Evolutionary conservation across 495 filamentous ascomycete species (phyloP), one percentile per base, ranked within the genome.

Genomic region (Aspergillus steynii): DNA sequence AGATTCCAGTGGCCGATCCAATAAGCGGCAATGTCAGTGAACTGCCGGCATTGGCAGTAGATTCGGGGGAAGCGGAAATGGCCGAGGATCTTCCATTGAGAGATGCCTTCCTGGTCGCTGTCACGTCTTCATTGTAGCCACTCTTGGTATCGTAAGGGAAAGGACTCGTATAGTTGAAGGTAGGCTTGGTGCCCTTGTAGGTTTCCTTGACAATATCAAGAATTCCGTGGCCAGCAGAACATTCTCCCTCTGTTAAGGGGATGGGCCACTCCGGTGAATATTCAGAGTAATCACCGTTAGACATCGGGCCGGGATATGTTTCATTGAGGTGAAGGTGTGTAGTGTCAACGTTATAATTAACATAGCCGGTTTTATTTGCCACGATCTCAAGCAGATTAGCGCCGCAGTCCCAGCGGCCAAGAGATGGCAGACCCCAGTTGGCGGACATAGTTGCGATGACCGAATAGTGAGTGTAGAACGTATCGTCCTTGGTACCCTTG

Each of bases 391-490:
- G 85, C 25, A 90, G 76, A 59, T 91, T 91, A 32, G 88, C 88
- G 59, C 87, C 87, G 48, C 87, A 87, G 64, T 91, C 88, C 76
- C 86, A 90, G 64, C 88, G 80, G 10, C 88, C 88, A 8, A 91
- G 81, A 34, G 83, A 88, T 20, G 85, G 84, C 37, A 90, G 76
- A 14, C 74, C 85, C 86, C 86, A 90, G 78, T 92, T 92, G 8
- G 84, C 85, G 29, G 81, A 76, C 26, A 87, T 79, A 25, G 86
- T 86, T 9, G 88, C 77, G 60, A 92, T 81, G 58, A 82, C 77
- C 42, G 83, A 88, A 80, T 89, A 91, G 75, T 90, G 88, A 67
- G 85, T 85, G 75, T 91, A 91, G 78, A 85, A 90, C 52, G 77
- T 84, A 69, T 80, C 65, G 65, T 91, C 89, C 3, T 71, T 82